A percentile compares a stretch with the other conserved stretches of the same genome.
Conservation (phyloP, 2,329 filamentous ascomycete genomes). For the Clonostachys solani region DNA sequence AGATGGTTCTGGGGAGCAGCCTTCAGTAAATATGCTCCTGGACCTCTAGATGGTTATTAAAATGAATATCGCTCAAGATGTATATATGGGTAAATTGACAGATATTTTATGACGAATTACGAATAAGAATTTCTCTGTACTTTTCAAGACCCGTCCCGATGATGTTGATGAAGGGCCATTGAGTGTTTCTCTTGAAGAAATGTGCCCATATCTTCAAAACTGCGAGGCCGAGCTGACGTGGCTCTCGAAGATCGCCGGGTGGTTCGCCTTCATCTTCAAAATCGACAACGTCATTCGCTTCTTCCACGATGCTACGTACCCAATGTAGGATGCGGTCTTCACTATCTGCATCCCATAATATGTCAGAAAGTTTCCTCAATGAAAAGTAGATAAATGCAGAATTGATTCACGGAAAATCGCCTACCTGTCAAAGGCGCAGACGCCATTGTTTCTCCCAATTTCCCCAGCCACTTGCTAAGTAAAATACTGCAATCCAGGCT, state of each 20-base stretch:
- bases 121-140: slow-evolving; percentile 19
- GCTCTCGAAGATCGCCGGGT: slow-evolving; percentile 10
- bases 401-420: not conserved
- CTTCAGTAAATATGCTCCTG: too few species aligned
- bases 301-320: slow-evolving; percentile 39
- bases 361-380: not conserved
- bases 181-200: slow-evolving; percentile 41
- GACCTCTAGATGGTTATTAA: too few species aligned
- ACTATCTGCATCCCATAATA: slow-evolving; percentile 16
- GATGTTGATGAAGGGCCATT: slow-evolving; percentile 42
- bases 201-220: slow-evolving; percentile 39
- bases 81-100: too few species aligned
- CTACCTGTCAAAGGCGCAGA: slow-evolving; percentile 17
- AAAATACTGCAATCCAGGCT: slow-evolving; percentile 50
- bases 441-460: slow-evolving; percentile 12
- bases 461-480: slow-evolving; percentile 42
- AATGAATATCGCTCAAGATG: too few species aligned
- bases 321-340: slow-evolving; percentile 40
- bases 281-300: slow-evolving; percentile 31
- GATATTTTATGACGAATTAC: too few species aligned
- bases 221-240: slow-evolving; percentile 25
- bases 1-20: too few species aligned
- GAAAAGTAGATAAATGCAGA: not conserved
- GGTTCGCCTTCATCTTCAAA: slow-evolving; percentile 27
- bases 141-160: slow-evolving; percentile 32